Evolutionary conservation across 2,329 filamentous ascomycete genomes (phyloP).

Genomic region (Scedosporium boydii): DNA sequence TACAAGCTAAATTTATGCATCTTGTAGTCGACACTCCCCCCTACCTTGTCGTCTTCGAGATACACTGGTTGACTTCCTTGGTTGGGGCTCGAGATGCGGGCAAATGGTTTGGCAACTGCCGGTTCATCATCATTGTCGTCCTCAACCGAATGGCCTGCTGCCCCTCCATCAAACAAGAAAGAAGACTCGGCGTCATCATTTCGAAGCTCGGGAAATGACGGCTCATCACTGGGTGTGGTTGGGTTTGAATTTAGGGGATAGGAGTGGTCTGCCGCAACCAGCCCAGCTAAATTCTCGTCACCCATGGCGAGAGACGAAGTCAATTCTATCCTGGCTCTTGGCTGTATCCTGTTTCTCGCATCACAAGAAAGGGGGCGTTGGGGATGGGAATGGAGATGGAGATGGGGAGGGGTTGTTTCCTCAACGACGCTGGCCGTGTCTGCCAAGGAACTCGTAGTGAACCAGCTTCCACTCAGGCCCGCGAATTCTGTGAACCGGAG

Average conservation of each 20-base stretch:
- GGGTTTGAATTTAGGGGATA: neutral
- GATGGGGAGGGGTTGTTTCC: too few relatives aligned
- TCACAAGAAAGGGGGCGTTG: too few relatives aligned
- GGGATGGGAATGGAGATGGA: too few relatives aligned
- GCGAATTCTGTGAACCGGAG: too few relatives aligned
- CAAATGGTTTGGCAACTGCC: slow-evolving; percentile 47
- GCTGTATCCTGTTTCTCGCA: neutral
- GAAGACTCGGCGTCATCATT: slow-evolving; percentile 4
- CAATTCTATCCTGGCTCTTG: neutral
- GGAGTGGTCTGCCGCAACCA: neutral
- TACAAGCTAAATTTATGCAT: slow-evolving; percentile 99
- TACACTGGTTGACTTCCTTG: neutral
- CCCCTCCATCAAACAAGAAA: neutral
- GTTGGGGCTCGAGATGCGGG: slow-evolving; percentile 22
- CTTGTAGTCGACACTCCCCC: neutral
- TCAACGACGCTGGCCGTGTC: too few relatives aligned
- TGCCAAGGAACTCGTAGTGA: too few relatives aligned
- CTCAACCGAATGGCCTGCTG: slow-evolving; percentile 18
- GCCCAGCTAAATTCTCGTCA: neutral
- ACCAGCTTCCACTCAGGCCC: too few relatives aligned
- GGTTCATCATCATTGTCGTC: slow-evolving; percentile 49
- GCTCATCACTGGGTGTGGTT: neutral
- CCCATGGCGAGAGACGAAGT: neutral
- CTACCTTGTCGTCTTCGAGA: neutral
- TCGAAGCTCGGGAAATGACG: slow-evolving; percentile 6